Base-by-base conservation (phyloP, 164 flowering plant species). In the Stephania cephalantha region DNA sequence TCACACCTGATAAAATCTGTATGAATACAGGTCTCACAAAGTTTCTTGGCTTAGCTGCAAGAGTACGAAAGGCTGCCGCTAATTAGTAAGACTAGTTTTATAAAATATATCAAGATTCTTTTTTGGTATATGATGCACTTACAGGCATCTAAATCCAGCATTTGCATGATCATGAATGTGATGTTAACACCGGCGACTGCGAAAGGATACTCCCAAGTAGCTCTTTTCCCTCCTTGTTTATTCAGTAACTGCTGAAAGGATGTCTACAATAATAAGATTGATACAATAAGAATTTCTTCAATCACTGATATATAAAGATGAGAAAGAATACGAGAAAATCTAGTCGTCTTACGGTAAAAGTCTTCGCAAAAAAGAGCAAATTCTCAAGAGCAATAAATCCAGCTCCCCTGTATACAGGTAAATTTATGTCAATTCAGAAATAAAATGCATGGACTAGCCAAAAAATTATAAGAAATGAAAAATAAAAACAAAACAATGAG, bases 331-430 rank as follows among this genome's bases (percentile, higher is more conserved):
- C 65, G 5, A 17, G 65, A 13, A 17, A 58, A 58, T 15, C 65
- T 58, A 20, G 22, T 35, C 13, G 77, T 74, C 90, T 86, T 86
- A 94, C 97, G 69, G 97, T 76, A 76, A 92, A 94, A 20, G 92
- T 91, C 82, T 87, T 92, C 55, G 97, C 97, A 81, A 94, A 94
- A 84, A 94, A 94, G 58, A 94, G 78, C 73, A 94, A 83, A 73
- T 94, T 94, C 84, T 94, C 98, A 87, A 92, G 81, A 35, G 97
- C 91, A 71, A 94, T 92, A 82, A 92, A 94, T 53, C 98, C 98
- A 73, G 92, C 98, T 74, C 98, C 98, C 80, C 98, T 94, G 86
- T 76, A 65, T 42, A 75, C 66, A 72, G 71, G 53, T n/a, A 78
- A 76, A 73, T 45, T 71, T 63, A 8, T 25, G 8, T 7, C 64